Conservation (phyloP, 1,284 basidiomycete species). For the Heliocybe sulcata region DNA sequence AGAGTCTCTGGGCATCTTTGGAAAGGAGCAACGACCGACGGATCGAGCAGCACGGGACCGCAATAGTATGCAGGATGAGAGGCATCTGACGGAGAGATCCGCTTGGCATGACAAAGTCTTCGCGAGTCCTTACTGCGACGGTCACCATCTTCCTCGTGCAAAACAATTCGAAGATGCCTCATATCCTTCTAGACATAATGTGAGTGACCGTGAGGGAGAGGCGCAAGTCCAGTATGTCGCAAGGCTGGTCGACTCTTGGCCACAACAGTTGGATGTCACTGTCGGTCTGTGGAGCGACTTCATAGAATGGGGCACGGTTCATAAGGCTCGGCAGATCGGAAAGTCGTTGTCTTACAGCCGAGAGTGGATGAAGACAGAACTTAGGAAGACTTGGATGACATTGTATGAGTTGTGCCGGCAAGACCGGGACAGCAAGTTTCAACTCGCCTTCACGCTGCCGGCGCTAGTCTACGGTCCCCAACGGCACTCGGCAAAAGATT, state of each 20-base stretch:
- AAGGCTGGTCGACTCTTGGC: background rate
- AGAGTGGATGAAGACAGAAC: slow-evolving; percentile 14
- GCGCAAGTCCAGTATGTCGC: background rate
- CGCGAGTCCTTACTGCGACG: background rate
- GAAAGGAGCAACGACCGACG: background rate
- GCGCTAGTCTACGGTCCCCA: slow-evolving; percentile 21
- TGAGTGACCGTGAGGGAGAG: background rate
- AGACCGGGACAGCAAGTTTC: slow-evolving; percentile 10
- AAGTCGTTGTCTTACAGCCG: slow-evolving; percentile 13
- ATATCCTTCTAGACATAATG: background rate
- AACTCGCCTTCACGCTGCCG: slow-evolving; percentile 24
- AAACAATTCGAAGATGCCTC: background rate
- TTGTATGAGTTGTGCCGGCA: slow-evolving; percentile 22
- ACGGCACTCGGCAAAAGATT: background rate
- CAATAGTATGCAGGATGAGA: background rate
- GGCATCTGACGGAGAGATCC: slow-evolving; percentile 7
- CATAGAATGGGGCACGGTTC: background rate
- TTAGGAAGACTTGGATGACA: slow-evolving; percentile 20
- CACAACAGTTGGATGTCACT: background rate
- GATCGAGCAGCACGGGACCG: too few species aligned
- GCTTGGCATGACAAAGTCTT: slow-evolving; percentile 7
- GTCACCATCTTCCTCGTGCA: background rate
- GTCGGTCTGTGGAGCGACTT: background rate
- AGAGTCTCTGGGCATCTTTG: slow-evolving; percentile 14
- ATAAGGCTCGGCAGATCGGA: background rate